Evolutionary conservation across 768 basidiomycete genomes (phyloP).

Genomic region (Psilocybe tampanensis): DNA sequence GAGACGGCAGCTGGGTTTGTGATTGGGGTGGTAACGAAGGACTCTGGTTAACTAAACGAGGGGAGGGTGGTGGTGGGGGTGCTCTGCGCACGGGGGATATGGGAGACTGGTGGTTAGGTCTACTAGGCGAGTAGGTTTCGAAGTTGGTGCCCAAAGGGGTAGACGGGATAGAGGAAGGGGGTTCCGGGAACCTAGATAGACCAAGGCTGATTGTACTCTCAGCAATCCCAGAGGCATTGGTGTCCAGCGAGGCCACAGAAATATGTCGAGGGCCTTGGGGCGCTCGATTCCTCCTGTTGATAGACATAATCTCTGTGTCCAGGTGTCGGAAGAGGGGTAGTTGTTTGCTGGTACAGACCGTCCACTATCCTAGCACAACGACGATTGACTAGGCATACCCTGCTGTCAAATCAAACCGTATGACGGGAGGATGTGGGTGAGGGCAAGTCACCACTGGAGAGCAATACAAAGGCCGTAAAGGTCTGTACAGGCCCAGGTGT

Average conservation of each 20-base stretch:
- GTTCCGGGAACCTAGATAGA: slow-evolving; percentile 55
- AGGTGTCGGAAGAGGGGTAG: slow-evolving; percentile 5
- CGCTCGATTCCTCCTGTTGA: slow-evolving; percentile 6
- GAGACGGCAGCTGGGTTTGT: not conserved
- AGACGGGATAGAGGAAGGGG: slow-evolving; percentile 48
- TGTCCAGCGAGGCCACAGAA: slow-evolving; percentile 44
- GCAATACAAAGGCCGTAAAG: not conserved
- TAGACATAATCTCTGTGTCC: slow-evolving; percentile 12
- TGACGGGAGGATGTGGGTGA: not conserved
- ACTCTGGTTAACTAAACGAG: slow-evolving; percentile 11
- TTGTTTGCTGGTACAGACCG: slow-evolving; percentile 6
- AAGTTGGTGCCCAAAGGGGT: slow-evolving; percentile 40
- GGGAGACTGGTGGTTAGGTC: slow-evolving; percentile 26
- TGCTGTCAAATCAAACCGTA: not conserved
- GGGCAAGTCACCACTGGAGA: not conserved
- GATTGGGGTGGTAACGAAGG: slow-evolving; percentile 12
- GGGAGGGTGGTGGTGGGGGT: slow-evolving; percentile 9
- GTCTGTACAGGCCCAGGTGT: not conserved
- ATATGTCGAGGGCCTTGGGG: slow-evolving; percentile 31
- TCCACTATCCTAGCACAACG: slow-evolving; percentile 1
- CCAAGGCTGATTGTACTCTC: slow-evolving; percentile 57
- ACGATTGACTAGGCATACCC: slow-evolving; percentile 11
- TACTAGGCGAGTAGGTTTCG: slow-evolving; percentile 26
- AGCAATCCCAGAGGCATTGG: slow-evolving; percentile 58
- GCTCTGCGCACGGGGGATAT: slow-evolving; percentile 17